These are phyloP conservation scores for Trichothecium sympodiale DNA, from an alignment of 2,329 filamentous ascomycete genomes.

Conservation along the genomic window DNA sequence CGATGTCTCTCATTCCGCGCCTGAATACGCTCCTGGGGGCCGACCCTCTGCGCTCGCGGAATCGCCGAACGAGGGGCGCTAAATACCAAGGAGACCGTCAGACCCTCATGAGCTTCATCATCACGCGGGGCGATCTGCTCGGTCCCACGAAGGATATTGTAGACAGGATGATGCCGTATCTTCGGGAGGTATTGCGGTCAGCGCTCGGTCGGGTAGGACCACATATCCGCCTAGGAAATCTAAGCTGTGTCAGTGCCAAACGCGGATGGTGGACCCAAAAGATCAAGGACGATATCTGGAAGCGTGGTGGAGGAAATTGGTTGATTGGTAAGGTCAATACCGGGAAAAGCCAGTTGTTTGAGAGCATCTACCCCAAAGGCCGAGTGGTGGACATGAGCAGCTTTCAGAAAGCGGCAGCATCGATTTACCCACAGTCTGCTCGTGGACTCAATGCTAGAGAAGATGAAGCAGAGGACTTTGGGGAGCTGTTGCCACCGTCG, in stretches of 20 bases:
- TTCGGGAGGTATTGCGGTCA: slow-evolving; percentile 65
- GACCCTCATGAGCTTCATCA: slow-evolving; percentile 78
- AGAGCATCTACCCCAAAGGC: slow-evolving; percentile 75
- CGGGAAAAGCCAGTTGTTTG: slow-evolving; percentile 87
- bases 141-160: slow-evolving; percentile 77
- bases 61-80: slow-evolving; percentile 60
- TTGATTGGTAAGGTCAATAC: slow-evolving; percentile 98
- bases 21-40: slow-evolving; percentile 61
- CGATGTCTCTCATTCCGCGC: slow-evolving; percentile 77
- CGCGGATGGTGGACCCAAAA: slow-evolving; percentile 83
- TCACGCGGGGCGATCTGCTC: slow-evolving; percentile 79
- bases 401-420: background rate
- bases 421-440: background rate
- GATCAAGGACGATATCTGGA: slow-evolving; percentile 77
- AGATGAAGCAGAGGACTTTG: slow-evolving; percentile 23
- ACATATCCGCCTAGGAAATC: slow-evolving; percentile 74
- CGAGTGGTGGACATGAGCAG: slow-evolving; percentile 28
- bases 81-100: slow-evolving; percentile 57
- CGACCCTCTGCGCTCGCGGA: slow-evolving; percentile 65
- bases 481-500: slow-evolving; percentile 61
- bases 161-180: slow-evolving; percentile 74
- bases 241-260: slow-evolving; percentile 77
- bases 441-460: slow-evolving; percentile 1
- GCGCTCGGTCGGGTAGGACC: slow-evolving; percentile 57
- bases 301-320: slow-evolving; percentile 79